These are phyloP conservation scores for Bacterosira constricta DNA, from an alignment of 108 stramenopile genomes.

Conservation along the genomic window DNA sequence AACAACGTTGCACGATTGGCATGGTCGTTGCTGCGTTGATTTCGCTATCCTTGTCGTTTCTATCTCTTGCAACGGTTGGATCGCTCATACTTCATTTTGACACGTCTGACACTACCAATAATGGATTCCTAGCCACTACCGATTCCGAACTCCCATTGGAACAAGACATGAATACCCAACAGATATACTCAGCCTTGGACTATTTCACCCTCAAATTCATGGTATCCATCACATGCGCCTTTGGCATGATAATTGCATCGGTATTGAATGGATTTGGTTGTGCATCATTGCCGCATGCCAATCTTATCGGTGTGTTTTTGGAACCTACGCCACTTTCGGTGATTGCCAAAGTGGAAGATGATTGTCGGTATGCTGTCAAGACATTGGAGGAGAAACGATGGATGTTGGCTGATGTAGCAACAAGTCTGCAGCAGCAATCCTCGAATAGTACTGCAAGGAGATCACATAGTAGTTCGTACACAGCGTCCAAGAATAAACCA, in stretches of 20 bases:
- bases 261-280: conserved; percentile 82
- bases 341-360: conserved; percentile 59
- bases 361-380: conserved; percentile 43
- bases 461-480: neutral
- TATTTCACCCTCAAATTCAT: conserved; percentile 22
- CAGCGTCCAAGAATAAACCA: neutral
- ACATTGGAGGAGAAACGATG: conserved; percentile 39
- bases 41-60: conserved; percentile 3
- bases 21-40: neutral
- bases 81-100: conserved; percentile 42
- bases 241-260: conserved; percentile 69
- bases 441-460: conserved; percentile 26
- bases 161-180: neutral
- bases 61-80: conserved; percentile 39
- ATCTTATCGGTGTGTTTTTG: conserved; percentile 65
- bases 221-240: conserved; percentile 66
- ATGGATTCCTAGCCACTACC: neutral
- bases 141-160: conserved; percentile 5
- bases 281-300: conserved; percentile 75
- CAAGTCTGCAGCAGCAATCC: neutral
- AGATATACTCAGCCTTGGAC: neutral
- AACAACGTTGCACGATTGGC: too few relatives aligned
- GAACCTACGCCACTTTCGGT: conserved; percentile 53
- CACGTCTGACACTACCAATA: neutral
- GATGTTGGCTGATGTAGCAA: conserved; percentile 18